Conservation (phyloP, 192 early-diverging fungal species). For the Coemansia sp. region DNA sequence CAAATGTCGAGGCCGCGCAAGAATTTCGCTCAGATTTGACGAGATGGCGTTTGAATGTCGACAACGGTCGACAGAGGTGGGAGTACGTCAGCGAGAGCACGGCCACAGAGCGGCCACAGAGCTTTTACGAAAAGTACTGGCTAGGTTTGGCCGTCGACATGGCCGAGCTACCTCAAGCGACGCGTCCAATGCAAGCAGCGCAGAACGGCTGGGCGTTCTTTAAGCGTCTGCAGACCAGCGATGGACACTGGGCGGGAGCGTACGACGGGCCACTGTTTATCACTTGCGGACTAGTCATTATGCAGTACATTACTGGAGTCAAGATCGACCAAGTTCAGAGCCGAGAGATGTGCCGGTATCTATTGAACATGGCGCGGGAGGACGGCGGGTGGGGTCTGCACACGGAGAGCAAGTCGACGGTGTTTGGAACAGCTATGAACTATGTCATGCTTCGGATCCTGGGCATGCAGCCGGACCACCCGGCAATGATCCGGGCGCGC, state of each 20-base stretch:
- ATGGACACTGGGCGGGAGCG: slow-evolving; percentile 95
- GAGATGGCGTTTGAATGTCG: slow-evolving; percentile 84
- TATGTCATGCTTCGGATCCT: slow-evolving; percentile 88
- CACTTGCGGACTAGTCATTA: slow-evolving; percentile 86
- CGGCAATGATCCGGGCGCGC: slow-evolving; percentile 80
- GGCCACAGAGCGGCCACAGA: slow-evolving; percentile 65
- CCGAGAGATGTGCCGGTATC: slow-evolving; percentile 84
- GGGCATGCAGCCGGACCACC: slow-evolving; percentile 82
- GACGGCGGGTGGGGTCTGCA: slow-evolving; percentile 99
- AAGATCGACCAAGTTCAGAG: slow-evolving; percentile 63
- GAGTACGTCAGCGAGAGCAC: slow-evolving; percentile 62
- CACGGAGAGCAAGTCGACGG: slow-evolving; percentile 87
- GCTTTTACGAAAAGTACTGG: slow-evolving; percentile 83
- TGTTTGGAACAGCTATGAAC: slow-evolving; percentile 95
- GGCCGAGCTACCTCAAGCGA: slow-evolving; percentile 59
- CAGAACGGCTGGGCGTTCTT: slow-evolving; percentile 92
- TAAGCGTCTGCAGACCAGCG: slow-evolving; percentile 79
- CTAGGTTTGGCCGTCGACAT: slow-evolving; percentile 68
- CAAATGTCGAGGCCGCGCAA: slow-evolving; percentile 29
- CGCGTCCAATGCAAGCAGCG: slow-evolving; percentile 77
- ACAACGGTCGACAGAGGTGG: slow-evolving; percentile 92
- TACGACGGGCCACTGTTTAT: slow-evolving; percentile 98
- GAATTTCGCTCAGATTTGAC: slow-evolving; percentile 68
- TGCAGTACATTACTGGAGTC: slow-evolving; percentile 81
- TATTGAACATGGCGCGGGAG: slow-evolving; percentile 79